Evolutionary conservation across 225 moss, liverwort and hornwort species (phyloP).

Genomic region (Anthoceros angustus): DNA sequence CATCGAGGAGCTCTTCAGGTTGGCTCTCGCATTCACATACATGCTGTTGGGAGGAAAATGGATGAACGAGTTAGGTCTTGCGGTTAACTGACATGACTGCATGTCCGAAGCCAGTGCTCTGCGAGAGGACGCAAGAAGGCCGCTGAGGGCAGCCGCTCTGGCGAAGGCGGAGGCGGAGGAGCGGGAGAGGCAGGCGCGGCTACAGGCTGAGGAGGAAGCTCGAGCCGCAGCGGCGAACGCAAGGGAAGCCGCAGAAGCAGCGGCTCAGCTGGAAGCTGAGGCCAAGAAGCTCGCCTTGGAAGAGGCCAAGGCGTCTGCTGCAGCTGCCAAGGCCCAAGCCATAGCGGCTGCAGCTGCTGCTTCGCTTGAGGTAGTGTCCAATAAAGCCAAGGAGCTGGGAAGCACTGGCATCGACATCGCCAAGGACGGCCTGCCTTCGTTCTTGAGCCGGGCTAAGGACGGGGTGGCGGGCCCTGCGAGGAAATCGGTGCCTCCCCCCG

Average conservation of each 20-base stretch:
- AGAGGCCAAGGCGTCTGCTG: slow-evolving; percentile 47
- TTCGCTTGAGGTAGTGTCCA: slow-evolving; percentile 56
- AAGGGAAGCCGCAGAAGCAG: slow-evolving; percentile 44
- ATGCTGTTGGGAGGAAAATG: background rate
- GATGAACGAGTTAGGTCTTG: background rate
- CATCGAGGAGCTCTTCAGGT: slow-evolving; percentile 77
- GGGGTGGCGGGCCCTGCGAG: background rate
- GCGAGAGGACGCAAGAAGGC: slow-evolving; percentile 66
- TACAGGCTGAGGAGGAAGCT: slow-evolving; percentile 44
- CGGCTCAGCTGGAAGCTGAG: slow-evolving; percentile 63
- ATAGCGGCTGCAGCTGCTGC: slow-evolving; percentile 68
- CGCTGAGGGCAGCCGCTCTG: slow-evolving; percentile 40
- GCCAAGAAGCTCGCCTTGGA: slow-evolving; percentile 53
- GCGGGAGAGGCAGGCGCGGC: slow-evolving; percentile 39
- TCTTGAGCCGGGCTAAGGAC: slow-evolving; percentile 14
- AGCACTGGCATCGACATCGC: slow-evolving; percentile 12
- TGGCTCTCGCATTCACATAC: slow-evolving; percentile 9
- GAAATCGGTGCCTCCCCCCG: slow-evolving; percentile 5
- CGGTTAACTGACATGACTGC: slow-evolving; percentile 2
- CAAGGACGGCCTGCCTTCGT: slow-evolving; percentile 13
- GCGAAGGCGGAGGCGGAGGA: slow-evolving; percentile 51
- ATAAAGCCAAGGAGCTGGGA: slow-evolving; percentile 68
- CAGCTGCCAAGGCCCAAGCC: slow-evolving; percentile 72
- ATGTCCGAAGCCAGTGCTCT: slow-evolving; percentile 33
- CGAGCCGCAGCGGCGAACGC: slow-evolving; percentile 47